Conservation (phyloP, 1,284 basidiomycete species). For the Cutaneotrichosporon sp. region DNA sequence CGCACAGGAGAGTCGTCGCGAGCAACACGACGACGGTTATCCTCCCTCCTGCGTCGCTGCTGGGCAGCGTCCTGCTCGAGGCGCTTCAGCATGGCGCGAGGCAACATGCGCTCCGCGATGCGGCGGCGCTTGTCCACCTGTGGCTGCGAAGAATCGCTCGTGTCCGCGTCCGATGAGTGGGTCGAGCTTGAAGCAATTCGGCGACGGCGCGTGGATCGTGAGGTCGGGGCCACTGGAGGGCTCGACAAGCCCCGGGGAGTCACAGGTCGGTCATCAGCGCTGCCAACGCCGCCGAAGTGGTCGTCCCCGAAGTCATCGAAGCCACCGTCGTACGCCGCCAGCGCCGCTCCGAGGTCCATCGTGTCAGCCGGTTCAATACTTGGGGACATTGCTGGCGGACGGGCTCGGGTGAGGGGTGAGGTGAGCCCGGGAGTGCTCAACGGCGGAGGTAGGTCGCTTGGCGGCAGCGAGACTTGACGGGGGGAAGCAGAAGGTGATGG, state of each 20-base stretch:
- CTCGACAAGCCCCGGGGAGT: not conserved
- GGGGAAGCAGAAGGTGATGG: conserved; percentile 2
- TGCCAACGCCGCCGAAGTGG: not conserved
- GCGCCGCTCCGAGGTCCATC: not conserved
- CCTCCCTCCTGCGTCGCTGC: not conserved
- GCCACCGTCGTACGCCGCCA: not conserved
- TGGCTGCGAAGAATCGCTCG: conserved; percentile 1
- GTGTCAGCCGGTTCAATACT: not conserved
- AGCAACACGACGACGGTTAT: conserved; percentile 9
- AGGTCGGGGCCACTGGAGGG: not conserved
- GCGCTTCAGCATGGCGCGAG: conserved; percentile 42
- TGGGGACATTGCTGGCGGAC: not conserved
- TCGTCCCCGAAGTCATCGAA: not conserved
- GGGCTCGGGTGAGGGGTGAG: not conserved
- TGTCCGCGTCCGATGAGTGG: conserved; percentile 3
- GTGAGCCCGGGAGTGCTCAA: not conserved
- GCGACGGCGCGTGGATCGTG: not conserved
- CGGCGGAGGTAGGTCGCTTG: not conserved
- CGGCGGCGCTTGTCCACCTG: conserved; percentile 30
- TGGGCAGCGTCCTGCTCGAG: conserved; percentile 19
- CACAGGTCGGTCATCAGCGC: not conserved
- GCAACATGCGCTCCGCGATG: conserved; percentile 48
- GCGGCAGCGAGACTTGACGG: not conserved
- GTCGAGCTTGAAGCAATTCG: conserved; percentile 16
- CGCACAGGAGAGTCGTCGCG: conserved; percentile 28